These are phyloP conservation scores for Trichosporon asahii DNA, from an alignment of 1,284 basidiomycete species.

Conservation along the genomic window DNA sequence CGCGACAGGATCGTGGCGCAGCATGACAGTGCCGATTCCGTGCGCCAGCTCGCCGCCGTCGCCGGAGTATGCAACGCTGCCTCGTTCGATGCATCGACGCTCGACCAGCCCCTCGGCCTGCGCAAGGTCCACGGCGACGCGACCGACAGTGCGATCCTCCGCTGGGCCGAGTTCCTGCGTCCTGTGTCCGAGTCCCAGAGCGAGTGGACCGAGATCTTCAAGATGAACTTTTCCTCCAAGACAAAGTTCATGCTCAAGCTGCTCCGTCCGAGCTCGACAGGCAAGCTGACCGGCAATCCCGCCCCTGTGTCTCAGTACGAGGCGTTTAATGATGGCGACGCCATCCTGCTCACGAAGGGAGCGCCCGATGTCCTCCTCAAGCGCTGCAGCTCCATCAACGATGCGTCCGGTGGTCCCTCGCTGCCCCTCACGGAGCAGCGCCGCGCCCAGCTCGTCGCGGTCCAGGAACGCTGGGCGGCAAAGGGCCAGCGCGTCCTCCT, in stretches of 20 bases:
- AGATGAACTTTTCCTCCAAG: conserved; percentile 61
- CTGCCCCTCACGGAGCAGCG: conserved; percentile 46
- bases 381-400: conserved; percentile 54
- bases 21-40: conserved; percentile 12
- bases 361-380: conserved; percentile 61
- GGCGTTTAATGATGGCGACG: conserved; percentile 27
- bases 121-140: conserved; percentile 62
- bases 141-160: conserved; percentile 62
- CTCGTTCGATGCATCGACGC: conserved; percentile 54
- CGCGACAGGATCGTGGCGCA: conserved; percentile 34
- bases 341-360: conserved; percentile 58
- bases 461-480: conserved; percentile 59
- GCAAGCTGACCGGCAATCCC: background rate
- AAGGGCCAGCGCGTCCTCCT: conserved; percentile 63
- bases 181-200: conserved; percentile 40
- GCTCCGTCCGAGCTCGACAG: conserved; percentile 12
- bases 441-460: conserved; percentile 41
- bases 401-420: conserved; percentile 49
- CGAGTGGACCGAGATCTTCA: conserved; percentile 51
- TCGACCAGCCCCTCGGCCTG: conserved; percentile 53
- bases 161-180: conserved; percentile 58
- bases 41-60: conserved; percentile 54
- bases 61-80: conserved; percentile 64
- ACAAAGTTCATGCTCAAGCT: conserved; percentile 65
- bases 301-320: conserved; percentile 18